A percentile compares a stretch with the other conserved stretches of the same genome.
These are phyloP conservation scores for Fraxinus greggii DNA, from an alignment of 305 asterid species.

Conservation along the genomic window DNA sequence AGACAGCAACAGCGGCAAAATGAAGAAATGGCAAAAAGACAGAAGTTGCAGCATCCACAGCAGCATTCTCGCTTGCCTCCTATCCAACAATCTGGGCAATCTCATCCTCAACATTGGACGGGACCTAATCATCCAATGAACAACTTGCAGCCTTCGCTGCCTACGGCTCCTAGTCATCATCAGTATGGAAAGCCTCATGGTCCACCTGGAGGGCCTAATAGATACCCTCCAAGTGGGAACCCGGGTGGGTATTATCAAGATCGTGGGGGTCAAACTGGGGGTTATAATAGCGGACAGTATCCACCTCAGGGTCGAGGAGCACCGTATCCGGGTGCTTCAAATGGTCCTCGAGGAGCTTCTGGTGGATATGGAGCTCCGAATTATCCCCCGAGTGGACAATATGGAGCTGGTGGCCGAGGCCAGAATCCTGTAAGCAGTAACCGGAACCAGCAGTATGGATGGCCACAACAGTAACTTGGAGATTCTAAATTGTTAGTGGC, in stretches of 20 bases:
- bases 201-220: slow-evolving; percentile 64
- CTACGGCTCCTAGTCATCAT: slow-evolving; percentile 63
- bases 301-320: slow-evolving; percentile 75
- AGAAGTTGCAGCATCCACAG: slow-evolving; percentile 75
- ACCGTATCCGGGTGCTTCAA: slow-evolving; percentile 58
- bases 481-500: not conserved
- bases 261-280: slow-evolving; percentile 70
- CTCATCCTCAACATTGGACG: slow-evolving; percentile 69
- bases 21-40: slow-evolving; percentile 85
- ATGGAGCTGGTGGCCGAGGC: slow-evolving; percentile 75
- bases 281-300: slow-evolving; percentile 48
- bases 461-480: slow-evolving; percentile 60
- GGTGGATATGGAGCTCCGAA: slow-evolving; percentile 70
- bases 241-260: slow-evolving; percentile 72
- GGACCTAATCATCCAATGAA: slow-evolving; percentile 53
- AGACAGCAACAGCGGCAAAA: slow-evolving; percentile 89
- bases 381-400: slow-evolving; percentile 68
- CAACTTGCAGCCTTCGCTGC: slow-evolving; percentile 55
- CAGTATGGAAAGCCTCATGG: slow-evolving; percentile 82
- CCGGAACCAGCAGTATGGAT: slow-evolving; percentile 80
- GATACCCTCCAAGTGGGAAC: slow-evolving; percentile 69
- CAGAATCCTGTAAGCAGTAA: slow-evolving; percentile 50
- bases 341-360: slow-evolving; percentile 64
- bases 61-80: slow-evolving; percentile 90
- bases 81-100: slow-evolving; percentile 74